phyloP scores from a whole-genome alignment of 2,329 filamentous ascomycete species.

The Fusarium sp. region DNA sequence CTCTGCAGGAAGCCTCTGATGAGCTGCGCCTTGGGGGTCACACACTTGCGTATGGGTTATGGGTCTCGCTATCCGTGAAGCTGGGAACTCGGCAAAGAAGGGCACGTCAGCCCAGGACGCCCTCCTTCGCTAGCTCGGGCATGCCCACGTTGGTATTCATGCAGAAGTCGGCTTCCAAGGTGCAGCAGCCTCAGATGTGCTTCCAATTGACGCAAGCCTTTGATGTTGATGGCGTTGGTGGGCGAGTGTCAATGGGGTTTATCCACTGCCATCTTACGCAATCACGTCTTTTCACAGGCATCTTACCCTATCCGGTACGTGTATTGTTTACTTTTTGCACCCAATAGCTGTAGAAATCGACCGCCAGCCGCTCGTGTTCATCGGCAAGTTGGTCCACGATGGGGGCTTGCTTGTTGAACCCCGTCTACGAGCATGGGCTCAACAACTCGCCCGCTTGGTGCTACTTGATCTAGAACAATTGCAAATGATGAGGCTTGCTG shows the following conservation, averaged over 20 bases:
- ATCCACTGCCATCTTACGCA: not conserved
- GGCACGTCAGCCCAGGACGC: conserved; percentile 22
- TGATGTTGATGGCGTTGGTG: conserved; percentile 1
- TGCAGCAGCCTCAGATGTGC: conserved; percentile 7
- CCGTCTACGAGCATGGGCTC: conserved; percentile 1
- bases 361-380: conserved; percentile 10
- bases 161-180: conserved; percentile 3
- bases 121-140: conserved; percentile 10
- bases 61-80: conserved; percentile 3
- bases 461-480: conserved; percentile 31
- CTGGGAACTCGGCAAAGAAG: not conserved
- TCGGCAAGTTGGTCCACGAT: conserved; percentile 14
- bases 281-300: not conserved
- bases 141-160: conserved; percentile 3
- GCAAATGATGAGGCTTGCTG: conserved; percentile 22
- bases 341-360: conserved; percentile 20
- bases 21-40: conserved; percentile 12
- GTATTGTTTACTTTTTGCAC: conserved; percentile 27
- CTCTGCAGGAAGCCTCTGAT: conserved; percentile 17
- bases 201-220: conserved; percentile 15
- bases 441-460: conserved; percentile 15
- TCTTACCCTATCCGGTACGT: not conserved
- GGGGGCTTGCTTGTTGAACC: conserved; percentile 6
- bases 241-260: conserved; percentile 3
- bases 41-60: not conserved